Base-by-base conservation (phyloP, 768 basidiomycete genomes). In the Chalciporus pseudorubinellus region DNA sequence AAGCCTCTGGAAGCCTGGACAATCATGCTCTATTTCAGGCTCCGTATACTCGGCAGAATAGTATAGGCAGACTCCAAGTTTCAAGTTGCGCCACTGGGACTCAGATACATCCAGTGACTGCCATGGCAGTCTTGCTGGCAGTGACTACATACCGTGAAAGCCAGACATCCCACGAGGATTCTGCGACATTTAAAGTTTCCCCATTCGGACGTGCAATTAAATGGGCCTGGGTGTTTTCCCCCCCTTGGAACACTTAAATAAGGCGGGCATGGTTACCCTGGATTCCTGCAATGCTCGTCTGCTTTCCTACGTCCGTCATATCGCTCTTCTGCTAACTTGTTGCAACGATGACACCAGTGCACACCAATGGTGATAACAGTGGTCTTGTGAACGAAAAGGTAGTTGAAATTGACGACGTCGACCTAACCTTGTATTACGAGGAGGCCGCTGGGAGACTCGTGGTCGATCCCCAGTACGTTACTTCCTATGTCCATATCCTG, bases 381-480 rank as follows among this genome's bases (percentile, higher is more conserved):
- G 34, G n/a, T 31, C 31, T 4, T 11, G 31, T 11, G 10, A 31
- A 31, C 31, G 31, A 31, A 11, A 31, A 31, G 31, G 29, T 3
- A 13, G 10, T 5, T 3, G 44, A 26, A 1, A 21, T 4, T 4
- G 42, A 50, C 20, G 64, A 64, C 4, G 43, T 77, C 11, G 72
- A 77, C 51, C 53, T 76, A 33, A 46, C 62, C 20, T 48, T 63
- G 0, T 81, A 79, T 51, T 82, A 84, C 43, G 82, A 85, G 54
- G 63, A 72, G 11, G 69, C 72, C 52, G 82, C 81, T 1, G 84
- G 84, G 10, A 73, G 83, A 18, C 67, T 85, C 38, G 79, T 85
- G 45, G 70, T 86, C 12, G 83, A 86, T 63, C 83, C 83, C 12
- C 67, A 72, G 84, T 82, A 51, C 19, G 29, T 28, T 19, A 9